These are phyloP conservation scores for Cadophora sp. DNA, from an alignment of 2,329 filamentous ascomycete genomes.

Conservation along the genomic window DNA sequence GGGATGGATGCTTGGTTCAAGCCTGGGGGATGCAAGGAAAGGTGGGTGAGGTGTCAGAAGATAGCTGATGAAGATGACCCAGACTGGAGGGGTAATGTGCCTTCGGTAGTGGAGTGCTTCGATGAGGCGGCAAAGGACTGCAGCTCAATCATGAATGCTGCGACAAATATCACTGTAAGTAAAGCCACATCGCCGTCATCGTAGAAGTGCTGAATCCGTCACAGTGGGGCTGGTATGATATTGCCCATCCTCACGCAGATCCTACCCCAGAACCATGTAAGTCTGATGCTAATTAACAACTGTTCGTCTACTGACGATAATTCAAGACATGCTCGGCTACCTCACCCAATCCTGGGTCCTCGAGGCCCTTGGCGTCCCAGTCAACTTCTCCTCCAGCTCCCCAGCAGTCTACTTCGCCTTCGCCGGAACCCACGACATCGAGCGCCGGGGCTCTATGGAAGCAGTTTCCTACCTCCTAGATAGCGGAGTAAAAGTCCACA, in stretches of 20 bases:
- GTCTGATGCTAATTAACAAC: neutral
- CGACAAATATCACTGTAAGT: constrained; percentile 2
- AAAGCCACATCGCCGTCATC: neutral
- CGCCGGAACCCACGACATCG: constrained; percentile 59
- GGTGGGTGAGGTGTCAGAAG: constrained; percentile 54
- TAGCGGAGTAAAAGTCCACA: constrained; percentile 67
- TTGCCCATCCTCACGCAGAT: constrained; percentile 25
- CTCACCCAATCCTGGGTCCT: constrained; percentile 49
- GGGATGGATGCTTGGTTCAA: constrained; percentile 51
- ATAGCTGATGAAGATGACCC: constrained; percentile 55
- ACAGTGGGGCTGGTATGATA: constrained; percentile 36
- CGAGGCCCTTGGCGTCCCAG: constrained; percentile 62
- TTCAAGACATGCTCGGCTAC: constrained; percentile 21
- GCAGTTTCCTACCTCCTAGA: constrained; percentile 64
- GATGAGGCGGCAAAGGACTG: constrained; percentile 34
- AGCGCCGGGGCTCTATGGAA: constrained; percentile 63
- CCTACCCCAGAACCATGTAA: constrained; percentile 20
- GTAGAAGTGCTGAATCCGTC: neutral
- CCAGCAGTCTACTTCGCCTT: constrained; percentile 52
- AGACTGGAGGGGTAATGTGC: constrained; percentile 41
- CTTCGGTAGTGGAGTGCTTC: constrained; percentile 2
- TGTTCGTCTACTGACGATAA: constrained; percentile 1
- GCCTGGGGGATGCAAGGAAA: constrained; percentile 56
- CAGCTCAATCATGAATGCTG: neutral
- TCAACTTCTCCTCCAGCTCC: constrained; percentile 61